Evolutionary conservation across 306 rosid species (phyloP).

Genomic region (Luffa aegyptiaca): DNA sequence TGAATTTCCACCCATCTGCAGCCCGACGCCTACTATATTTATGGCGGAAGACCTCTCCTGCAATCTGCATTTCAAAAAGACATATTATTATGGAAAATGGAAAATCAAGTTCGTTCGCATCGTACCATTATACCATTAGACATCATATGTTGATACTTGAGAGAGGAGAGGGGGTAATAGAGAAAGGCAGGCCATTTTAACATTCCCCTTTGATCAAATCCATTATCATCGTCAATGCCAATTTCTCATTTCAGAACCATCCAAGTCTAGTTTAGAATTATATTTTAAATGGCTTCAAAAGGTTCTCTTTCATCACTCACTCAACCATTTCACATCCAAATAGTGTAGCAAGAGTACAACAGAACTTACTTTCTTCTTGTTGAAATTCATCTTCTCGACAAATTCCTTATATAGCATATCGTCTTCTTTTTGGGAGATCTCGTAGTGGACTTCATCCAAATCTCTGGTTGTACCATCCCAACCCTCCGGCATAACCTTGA

Average conservation of each 20-base stretch:
- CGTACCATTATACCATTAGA: neutral
- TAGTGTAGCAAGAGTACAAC: neutral
- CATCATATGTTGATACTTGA: neutral
- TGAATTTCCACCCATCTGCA: conserved; percentile 66
- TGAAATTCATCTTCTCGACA: conserved; percentile 72
- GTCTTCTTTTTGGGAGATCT: conserved; percentile 79
- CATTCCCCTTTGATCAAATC: neutral
- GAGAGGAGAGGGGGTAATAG: neutral
- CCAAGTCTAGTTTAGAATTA: neutral
- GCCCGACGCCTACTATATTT: conserved; percentile 68
- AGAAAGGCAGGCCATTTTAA: neutral
- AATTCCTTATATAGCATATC: conserved; percentile 83
- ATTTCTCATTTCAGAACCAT: neutral
- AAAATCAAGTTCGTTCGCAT: neutral
- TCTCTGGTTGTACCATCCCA: conserved; percentile 95
- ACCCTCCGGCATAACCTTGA: conserved; percentile 97
- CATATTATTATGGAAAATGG: neutral
- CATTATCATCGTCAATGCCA: neutral
- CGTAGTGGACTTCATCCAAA: conserved; percentile 86
- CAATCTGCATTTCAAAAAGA: conserved; percentile 39
- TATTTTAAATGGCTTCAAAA: neutral
- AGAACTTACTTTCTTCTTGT: conserved; percentile 78
- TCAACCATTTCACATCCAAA: neutral
- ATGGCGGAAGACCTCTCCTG: conserved; percentile 81
- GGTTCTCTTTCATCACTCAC: neutral